These are phyloP conservation scores for Neonectria sp. DNA, from an alignment of 2,329 filamentous ascomycete genomes.

Conservation along the genomic window DNA sequence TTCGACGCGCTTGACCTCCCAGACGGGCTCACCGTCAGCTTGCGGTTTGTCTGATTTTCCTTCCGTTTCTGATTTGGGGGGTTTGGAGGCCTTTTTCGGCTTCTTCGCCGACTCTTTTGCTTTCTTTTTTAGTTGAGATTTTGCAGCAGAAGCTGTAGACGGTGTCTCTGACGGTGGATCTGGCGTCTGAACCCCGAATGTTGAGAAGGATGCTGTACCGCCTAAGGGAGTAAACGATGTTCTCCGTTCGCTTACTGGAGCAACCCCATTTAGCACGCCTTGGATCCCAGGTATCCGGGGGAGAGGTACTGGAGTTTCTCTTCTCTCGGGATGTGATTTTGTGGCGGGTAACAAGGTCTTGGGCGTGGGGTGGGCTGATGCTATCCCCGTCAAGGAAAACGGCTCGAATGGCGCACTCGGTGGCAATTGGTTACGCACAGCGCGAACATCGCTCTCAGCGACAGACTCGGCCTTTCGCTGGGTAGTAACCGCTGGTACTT, in stretches of 20 bases:
- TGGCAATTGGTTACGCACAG: constrained; percentile 3
- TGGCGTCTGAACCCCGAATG: constrained; percentile 24
- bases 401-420: constrained; percentile 7
- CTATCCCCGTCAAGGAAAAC: constrained; percentile 19
- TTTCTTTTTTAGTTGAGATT: constrained; percentile 20
- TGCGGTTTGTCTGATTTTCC: neutral
- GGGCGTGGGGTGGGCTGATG: constrained; percentile 27
- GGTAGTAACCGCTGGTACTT: neutral
- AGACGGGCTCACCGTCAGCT: constrained; percentile 49
- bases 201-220: constrained; percentile 20
- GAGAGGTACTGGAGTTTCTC: constrained; percentile 18
- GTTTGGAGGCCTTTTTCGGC: neutral
- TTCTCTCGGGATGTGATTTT: constrained; percentile 16
- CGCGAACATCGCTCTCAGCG: neutral
- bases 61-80: neutral
- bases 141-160: constrained; percentile 1
- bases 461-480: neutral
- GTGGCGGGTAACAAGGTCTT: constrained; percentile 1
- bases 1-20: constrained; percentile 63
- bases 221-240: constrained; percentile 24
- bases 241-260: neutral
- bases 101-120: constrained; percentile 23
- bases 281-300: neutral
- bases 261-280: neutral
- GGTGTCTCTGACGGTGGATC: constrained; percentile 1